Base-by-base conservation (phyloP, 352 stramenopile genomes). In the Globisporangium alternatum region DNA sequence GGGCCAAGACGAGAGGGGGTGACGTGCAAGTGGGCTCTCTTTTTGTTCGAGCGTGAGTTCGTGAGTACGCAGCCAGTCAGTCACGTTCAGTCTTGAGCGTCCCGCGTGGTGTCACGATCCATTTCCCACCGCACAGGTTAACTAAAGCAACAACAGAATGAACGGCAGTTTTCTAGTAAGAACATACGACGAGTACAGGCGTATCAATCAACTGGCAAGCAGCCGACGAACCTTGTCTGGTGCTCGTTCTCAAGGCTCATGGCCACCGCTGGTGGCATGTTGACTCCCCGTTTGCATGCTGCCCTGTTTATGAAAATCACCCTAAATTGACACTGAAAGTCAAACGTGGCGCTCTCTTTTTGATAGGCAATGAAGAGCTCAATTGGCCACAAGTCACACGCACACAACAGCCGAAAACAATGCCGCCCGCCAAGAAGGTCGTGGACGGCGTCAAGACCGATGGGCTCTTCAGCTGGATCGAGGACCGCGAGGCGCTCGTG, bases 391-490 rank as follows among this genome's bases (percentile, higher is more conserved):
- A 21, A 17, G 17, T 33, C 53, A 51, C 41, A 47, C 9, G 9
- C 54, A 51, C 37, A 1, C 25, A 12, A 7, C 41, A 67, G 30
- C 41, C 9, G 8, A 48, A 58, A 15, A 25, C 31, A 54, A 68
- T 68, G 63, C 47, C 64, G 15, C 64, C 64, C n/a, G 33, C 53
- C 13, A 70, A 65, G 58, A 70, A 70, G 43, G 37, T 54, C 19
- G 45, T 39, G 35, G 30, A 55, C 37, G 63, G 56, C n/a, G 56
- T 62, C 51, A 82, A 81, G 73, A 78, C 80, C n/a, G 86, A 93
- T 55, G 75, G 71, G 21, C 80, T 95, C 47, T 95, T 95, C 67
- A 71, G 73, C 17, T 88, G 78, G 71, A 78, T 95, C 60, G 86
- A 95, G 70, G 60, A 82, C 55, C 79, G 76, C 60, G 83, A 91